phyloP scores from a whole-genome alignment of 306 rosid species.

The Mucuna pruriens region DNA sequence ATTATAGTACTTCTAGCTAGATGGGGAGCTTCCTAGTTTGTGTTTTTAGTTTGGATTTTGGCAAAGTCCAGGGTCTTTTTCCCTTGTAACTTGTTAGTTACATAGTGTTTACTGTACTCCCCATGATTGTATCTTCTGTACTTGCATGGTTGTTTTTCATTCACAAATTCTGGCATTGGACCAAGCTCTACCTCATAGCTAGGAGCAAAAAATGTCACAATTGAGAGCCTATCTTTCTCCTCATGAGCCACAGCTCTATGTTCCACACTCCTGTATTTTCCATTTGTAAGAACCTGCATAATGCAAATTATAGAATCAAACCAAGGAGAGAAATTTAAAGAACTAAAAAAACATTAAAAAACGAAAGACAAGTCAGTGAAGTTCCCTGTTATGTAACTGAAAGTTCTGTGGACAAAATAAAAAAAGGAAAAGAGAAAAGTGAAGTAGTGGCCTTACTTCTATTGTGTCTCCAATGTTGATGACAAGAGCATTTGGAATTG shows the following conservation, averaged over 20 bases:
- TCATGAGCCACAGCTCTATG: slow-evolving; percentile 91
- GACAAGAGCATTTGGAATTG: slow-evolving; percentile 85
- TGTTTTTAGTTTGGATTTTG: slow-evolving; percentile 52
- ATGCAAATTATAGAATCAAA: slow-evolving; percentile 26
- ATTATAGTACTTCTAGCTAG: slow-evolving; percentile 42
- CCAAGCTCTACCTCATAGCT: slow-evolving; percentile 90
- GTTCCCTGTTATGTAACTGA: background rate
- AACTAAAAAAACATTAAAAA: background rate
- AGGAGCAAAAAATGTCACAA: slow-evolving; percentile 95
- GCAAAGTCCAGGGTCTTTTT: slow-evolving; percentile 87
- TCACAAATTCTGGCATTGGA: slow-evolving; percentile 72
- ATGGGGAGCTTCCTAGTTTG: slow-evolving; percentile 41
- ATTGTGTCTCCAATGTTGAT: slow-evolving; percentile 92
- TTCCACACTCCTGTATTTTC: slow-evolving; percentile 93
- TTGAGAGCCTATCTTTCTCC: slow-evolving; percentile 73
- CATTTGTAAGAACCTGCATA: slow-evolving; percentile 90
- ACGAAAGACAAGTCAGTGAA: background rate
- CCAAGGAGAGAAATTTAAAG: background rate
- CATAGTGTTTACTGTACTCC: slow-evolving; percentile 86
- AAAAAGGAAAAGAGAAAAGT: background rate
- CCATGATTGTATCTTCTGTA: slow-evolving; percentile 90
- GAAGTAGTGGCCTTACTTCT: slow-evolving; percentile 62
- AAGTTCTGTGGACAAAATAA: background rate
- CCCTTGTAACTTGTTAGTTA: slow-evolving; percentile 90
- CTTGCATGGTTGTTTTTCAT: slow-evolving; percentile 72